These are phyloP conservation scores for Trichosporon inkin DNA, from an alignment of 1,284 basidiomycete genomes.

Conservation along the genomic window DNA sequence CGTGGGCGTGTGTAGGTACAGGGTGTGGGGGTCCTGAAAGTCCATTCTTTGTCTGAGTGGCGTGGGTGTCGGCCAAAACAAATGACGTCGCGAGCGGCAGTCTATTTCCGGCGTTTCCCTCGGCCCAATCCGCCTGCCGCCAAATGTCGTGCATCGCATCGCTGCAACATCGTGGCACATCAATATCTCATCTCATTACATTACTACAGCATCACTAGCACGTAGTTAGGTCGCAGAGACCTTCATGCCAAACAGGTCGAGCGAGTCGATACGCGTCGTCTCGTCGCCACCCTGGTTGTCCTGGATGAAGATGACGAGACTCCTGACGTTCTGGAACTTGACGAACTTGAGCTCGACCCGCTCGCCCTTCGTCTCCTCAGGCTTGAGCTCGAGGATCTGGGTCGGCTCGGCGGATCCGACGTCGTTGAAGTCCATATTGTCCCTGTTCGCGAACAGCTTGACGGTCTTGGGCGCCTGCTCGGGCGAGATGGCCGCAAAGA, in stretches of 20 bases:
- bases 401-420: constrained; percentile 45
- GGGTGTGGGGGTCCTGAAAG: not conserved
- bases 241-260: constrained; percentile 63
- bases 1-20: not conserved
- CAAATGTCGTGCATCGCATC: no score
- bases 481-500: constrained; percentile 55
- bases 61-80: not conserved
- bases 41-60: not conserved
- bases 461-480: constrained; percentile 62
- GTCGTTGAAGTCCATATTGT: constrained; percentile 62
- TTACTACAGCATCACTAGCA: no score
- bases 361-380: constrained; percentile 55
- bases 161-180: no score
- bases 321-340: constrained; percentile 71
- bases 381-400: constrained; percentile 49
- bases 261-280: constrained; percentile 68
- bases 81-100: no score
- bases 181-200: no score
- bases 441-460: constrained; percentile 62
- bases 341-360: constrained; percentile 65
- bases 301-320: constrained; percentile 69
- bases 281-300: constrained; percentile 71
- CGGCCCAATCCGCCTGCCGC: no score
- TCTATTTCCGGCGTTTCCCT: no score
- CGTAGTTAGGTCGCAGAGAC: not conserved